These are phyloP conservation scores for Taiozyma sp. DNA, from an alignment of 1,139 yeast species.

Conservation along the genomic window DNA sequence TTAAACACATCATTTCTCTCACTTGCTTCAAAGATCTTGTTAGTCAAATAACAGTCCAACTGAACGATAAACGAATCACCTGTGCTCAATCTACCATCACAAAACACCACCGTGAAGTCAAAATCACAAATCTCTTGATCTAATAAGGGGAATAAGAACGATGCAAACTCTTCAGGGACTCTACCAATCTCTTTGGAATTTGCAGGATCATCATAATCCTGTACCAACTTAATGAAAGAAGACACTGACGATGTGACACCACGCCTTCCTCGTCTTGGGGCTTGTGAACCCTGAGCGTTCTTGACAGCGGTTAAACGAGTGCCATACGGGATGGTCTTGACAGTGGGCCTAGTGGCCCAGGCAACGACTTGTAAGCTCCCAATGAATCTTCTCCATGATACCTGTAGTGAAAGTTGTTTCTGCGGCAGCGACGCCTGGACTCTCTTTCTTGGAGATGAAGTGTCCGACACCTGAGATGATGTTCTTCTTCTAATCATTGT, in stretches of 20 bases:
- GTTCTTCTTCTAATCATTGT: neutral
- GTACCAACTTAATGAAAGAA: conserved; percentile 19
- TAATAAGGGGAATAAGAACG: conserved; percentile 61
- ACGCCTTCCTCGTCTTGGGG: conserved; percentile 23
- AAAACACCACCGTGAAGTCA: conserved; percentile 54
- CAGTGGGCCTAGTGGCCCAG: conserved; percentile 79
- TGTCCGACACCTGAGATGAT: neutral
- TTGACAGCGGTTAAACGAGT: conserved; percentile 38
- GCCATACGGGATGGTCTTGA: conserved; percentile 44
- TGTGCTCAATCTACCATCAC: conserved; percentile 50
- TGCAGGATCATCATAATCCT: conserved; percentile 19
- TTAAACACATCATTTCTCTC: conserved; percentile 5
- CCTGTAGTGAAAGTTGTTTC: conserved; percentile 1
- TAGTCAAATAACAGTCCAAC: conserved; percentile 53
- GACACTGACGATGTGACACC: conserved; percentile 20
- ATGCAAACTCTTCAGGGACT: conserved; percentile 65
- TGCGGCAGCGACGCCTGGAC: neutral
- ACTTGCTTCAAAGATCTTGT: conserved; percentile 41
- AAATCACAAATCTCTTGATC: conserved; percentile 52
- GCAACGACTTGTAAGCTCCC: conserved; percentile 74
- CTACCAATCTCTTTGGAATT: conserved; percentile 64
- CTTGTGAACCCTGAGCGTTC: conserved; percentile 25
- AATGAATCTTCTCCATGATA: conserved; percentile 40
- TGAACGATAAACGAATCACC: conserved; percentile 71
- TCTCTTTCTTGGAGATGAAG: conserved; percentile 2